Percentiles rank a stretch among this genome's conserved stretches.
Evolutionary conservation across 495 filamentous ascomycete species (phyloP).

Genomic region (Penicillium atrosanguineum): DNA sequence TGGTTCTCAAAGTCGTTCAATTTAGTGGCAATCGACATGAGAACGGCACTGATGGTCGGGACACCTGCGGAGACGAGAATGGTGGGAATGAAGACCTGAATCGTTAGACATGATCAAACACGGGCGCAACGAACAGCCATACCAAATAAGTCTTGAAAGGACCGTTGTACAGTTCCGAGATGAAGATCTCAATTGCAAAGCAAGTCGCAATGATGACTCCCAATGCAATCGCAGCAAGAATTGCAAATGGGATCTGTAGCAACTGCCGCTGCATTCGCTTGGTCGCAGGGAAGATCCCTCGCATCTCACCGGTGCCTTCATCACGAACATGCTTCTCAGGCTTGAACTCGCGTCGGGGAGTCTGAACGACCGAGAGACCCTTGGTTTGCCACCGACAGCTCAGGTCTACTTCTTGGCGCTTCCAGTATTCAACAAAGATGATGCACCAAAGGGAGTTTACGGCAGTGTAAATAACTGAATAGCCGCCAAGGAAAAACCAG

Average conservation of each 20-base stretch:
- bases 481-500: constrained; percentile 81
- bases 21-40: constrained; percentile 72
- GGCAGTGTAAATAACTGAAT: constrained; percentile 78
- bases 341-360: constrained; percentile 71
- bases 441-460: constrained; percentile 85
- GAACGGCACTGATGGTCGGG: constrained; percentile 71
- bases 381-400: constrained; percentile 90
- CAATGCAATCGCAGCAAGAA: constrained; percentile 64
- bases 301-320: constrained; percentile 78
- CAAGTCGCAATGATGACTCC: constrained; percentile 81
- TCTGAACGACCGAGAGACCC: constrained; percentile 78
- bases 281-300: constrained; percentile 71
- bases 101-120: constrained; percentile 27
- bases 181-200: constrained; percentile 94
- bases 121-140: constrained; percentile 21
- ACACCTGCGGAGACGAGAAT: constrained; percentile 76
- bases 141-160: constrained; percentile 85
- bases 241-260: constrained; percentile 84
- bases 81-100: constrained; percentile 82
- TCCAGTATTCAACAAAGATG: constrained; percentile 95
- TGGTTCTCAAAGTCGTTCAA: constrained; percentile 92
- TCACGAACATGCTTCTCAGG: constrained; percentile 74
- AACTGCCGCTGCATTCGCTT: constrained; percentile 78
- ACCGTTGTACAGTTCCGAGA: constrained; percentile 89
- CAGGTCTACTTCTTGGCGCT: constrained; percentile 86